These are phyloP conservation scores for Lotmaria passim DNA, from an alignment of 208 protist species.

Conservation along the genomic window DNA sequence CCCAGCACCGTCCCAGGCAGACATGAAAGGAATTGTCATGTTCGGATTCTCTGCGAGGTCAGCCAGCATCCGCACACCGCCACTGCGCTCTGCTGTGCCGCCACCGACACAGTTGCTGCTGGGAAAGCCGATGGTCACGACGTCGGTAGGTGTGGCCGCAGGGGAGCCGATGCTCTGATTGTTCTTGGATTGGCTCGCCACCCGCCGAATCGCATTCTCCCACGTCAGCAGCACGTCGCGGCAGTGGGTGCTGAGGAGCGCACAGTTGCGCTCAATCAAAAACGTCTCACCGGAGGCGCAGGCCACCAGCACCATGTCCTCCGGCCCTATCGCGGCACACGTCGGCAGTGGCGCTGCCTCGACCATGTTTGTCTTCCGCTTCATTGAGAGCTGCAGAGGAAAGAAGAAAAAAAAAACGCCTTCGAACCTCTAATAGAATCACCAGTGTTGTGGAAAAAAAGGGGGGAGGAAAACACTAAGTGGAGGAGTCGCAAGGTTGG, in stretches of 20 bases:
- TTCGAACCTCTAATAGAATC: too few species aligned
- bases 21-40: constrained; percentile 31
- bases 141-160: neutral
- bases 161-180: constrained; percentile 6
- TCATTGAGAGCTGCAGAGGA: constrained; percentile 10
- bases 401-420: neutral
- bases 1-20: constrained; percentile 5
- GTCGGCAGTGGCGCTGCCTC: constrained; percentile 27
- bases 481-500: too few species aligned
- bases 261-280: constrained; percentile 76
- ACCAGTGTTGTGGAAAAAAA: too few species aligned
- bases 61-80: neutral
- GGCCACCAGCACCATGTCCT: constrained; percentile 53
- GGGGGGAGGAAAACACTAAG: neutral
- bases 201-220: constrained; percentile 20
- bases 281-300: constrained; percentile 48
- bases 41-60: neutral
- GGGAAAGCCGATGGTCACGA: neutral
- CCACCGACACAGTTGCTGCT: neutral
- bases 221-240: constrained; percentile 34
- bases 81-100: neutral
- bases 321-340: constrained; percentile 34
- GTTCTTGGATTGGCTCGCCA: neutral
- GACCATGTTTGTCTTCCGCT: constrained; percentile 20
- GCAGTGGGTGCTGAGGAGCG: constrained; percentile 55